Evolutionary conservation across 805 yeast genomes (phyloP), one percentile per base, ranked within the genome.

Genomic region (Ascoidea tarda): DNA sequence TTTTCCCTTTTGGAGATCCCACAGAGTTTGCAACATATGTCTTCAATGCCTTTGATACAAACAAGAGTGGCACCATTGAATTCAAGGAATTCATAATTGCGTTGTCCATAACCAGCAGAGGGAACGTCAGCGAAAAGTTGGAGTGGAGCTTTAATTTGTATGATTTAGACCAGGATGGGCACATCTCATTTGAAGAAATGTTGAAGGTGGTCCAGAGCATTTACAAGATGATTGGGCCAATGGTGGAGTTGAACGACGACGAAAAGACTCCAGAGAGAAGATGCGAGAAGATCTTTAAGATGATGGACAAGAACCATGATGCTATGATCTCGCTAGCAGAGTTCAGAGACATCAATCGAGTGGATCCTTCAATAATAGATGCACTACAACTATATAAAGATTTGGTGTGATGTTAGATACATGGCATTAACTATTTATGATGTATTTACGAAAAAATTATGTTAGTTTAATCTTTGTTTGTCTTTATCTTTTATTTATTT

Each of bases 1-100:
- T 91, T 66, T 93, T 93, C 73, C 99, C 99, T 16, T 93, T 93
- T 71, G 99, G 99, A 0, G 96, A 91, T 62, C 96, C 99, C 1
- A 78, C 85, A 4, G 91, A 88, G 54, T 93, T 88, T 69, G 87
- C 96, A 53, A 86, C 81, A 54, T 85, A 83, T 59, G 83, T 95
- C 14, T 93, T 93, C 69, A 80, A 82, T 52, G 95, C 88, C 3
- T 90, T 93, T 66, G 98, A 93, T 65, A 76, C 78, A 47, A 93
- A 88, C 63, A 74, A 78, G 60, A 77, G 79, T 54, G 96, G 95
- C 28, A 76, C 79, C 47, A 85, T 93, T 47, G 96, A 88, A 63
- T 93, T 93, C 70, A 86, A 84, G 67, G 96, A 89, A 66, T 93
- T 93, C 64, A 90, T 93, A 33, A 76, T 86, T 33, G 96, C 95